Percentiles rank a stretch among this genome's conserved stretches.
These are phyloP conservation scores for Simplicillium sp. DNA, from an alignment of 2,329 filamentous ascomycete genomes.

Conservation along the genomic window DNA sequence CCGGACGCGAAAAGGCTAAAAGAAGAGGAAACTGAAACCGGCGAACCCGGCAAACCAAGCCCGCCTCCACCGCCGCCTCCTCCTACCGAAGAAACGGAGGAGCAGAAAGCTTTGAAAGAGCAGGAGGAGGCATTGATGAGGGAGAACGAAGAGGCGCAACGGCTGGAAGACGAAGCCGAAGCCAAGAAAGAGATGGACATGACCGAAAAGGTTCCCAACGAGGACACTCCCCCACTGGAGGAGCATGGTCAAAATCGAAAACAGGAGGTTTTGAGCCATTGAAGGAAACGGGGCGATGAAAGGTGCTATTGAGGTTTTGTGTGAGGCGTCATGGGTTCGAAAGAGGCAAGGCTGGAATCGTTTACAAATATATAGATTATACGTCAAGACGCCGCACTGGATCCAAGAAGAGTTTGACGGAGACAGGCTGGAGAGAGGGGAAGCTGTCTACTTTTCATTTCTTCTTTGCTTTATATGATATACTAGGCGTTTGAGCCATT, in stretches of 20 bases:
- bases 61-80: conserved; percentile 39
- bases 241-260: conserved; percentile 9
- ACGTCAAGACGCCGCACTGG: not conserved
- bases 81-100: conserved; percentile 22
- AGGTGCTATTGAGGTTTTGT: too few relatives aligned
- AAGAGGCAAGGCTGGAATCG: conserved; percentile 2
- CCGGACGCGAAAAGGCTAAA: conserved; percentile 44
- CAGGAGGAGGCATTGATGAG: conserved; percentile 40
- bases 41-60: conserved; percentile 17
- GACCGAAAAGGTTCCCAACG: too few relatives aligned
- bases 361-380: conserved; percentile 4
- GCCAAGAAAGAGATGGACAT: conserved; percentile 1
- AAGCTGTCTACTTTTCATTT: not conserved
- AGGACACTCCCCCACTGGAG: not conserved
- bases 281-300: not conserved
- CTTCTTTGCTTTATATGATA: conserved; percentile 1
- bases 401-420: too few relatives aligned
- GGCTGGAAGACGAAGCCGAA: conserved; percentile 38
- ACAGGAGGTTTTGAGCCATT: conserved; percentile 13
- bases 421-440: too few relatives aligned
- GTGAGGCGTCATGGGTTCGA: not conserved
- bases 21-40: conserved; percentile 31
- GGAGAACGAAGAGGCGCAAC: conserved; percentile 46
- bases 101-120: conserved; percentile 34
- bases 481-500: not conserved